Conservation (phyloP, 345 rosid species). For the Toxicodendron radicans region DNA sequence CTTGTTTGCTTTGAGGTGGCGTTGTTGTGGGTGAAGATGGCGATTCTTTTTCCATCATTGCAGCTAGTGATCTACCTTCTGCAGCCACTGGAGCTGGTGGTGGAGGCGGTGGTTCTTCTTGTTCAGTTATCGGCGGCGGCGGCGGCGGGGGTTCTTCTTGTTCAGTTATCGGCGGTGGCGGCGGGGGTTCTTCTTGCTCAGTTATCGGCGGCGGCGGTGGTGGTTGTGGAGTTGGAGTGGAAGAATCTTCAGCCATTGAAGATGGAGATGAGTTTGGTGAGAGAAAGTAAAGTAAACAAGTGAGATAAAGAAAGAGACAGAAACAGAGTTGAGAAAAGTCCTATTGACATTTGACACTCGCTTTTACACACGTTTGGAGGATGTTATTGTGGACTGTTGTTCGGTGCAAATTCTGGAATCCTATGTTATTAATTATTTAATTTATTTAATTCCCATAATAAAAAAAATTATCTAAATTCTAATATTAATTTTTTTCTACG, state of each 20-base stretch:
- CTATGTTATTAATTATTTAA: conserved; percentile 4
- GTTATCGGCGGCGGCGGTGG: conserved; percentile 15
- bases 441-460: no score
- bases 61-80: conserved; percentile 7
- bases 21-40: background rate
- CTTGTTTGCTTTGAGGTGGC: background rate
- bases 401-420: conserved; percentile 18
- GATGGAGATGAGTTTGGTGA: background rate
- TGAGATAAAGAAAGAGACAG: background rate
- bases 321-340: background rate
- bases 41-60: conserved; percentile 8
- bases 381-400: background rate
- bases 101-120: conserved; percentile 5
- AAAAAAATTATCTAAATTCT: no score
- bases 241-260: conserved; percentile 29
- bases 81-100: background rate
- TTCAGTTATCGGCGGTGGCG: background rate
- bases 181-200: background rate
- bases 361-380: background rate
- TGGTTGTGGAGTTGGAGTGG: conserved; percentile 11
- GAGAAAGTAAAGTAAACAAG: background rate
- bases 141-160: conserved; percentile 9
- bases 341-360: background rate
- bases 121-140: background rate
- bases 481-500: no score